Evolutionary conservation across 83 land plant genomes (phyloP).

Genomic region (Thuja plicata): DNA sequence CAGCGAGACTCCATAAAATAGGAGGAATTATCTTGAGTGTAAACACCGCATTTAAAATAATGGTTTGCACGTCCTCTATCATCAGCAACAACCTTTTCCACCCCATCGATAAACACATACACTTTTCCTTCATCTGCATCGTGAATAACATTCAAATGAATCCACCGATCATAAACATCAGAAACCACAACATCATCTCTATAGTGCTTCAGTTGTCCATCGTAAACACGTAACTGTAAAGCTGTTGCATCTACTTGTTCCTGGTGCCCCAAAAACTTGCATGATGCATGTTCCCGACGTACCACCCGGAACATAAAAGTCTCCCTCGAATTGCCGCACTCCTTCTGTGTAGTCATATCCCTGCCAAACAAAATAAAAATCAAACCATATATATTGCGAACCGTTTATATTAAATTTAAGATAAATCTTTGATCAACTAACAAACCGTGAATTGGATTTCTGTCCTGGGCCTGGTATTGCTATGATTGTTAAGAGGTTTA

Average conservation of each 20-base stretch:
- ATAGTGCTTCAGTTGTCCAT: conserved; percentile 27
- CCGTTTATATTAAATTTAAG: no score
- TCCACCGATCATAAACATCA: conserved; percentile 35
- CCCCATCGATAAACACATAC: neutral
- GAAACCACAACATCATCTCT: neutral
- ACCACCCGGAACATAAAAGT: conserved; percentile 30
- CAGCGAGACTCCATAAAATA: conserved; percentile 38
- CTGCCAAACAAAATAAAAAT: neutral
- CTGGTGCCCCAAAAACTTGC: conserved; percentile 29
- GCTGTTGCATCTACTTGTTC: conserved; percentile 22
- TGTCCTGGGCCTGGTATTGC: no score
- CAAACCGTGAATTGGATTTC: neutral
- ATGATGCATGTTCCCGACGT: conserved; percentile 35
- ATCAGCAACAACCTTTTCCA: neutral
- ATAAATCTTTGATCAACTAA: neutral
- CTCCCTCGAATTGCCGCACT: conserved; percentile 47
- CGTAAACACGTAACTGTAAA: conserved; percentile 29
- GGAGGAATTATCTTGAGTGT: conserved; percentile 25
- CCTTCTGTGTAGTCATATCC: conserved; percentile 30
- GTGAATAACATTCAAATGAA: conserved; percentile 41
- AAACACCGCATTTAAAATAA: conserved; percentile 37
- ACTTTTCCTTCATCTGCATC: conserved; percentile 11
- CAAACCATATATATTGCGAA: no score
- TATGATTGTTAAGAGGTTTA: no score
- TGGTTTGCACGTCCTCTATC: conserved; percentile 12